These are phyloP conservation scores for Dichotomocladium elegans DNA, from an alignment of 371 early-diverging fungal species.

Conservation along the genomic window DNA sequence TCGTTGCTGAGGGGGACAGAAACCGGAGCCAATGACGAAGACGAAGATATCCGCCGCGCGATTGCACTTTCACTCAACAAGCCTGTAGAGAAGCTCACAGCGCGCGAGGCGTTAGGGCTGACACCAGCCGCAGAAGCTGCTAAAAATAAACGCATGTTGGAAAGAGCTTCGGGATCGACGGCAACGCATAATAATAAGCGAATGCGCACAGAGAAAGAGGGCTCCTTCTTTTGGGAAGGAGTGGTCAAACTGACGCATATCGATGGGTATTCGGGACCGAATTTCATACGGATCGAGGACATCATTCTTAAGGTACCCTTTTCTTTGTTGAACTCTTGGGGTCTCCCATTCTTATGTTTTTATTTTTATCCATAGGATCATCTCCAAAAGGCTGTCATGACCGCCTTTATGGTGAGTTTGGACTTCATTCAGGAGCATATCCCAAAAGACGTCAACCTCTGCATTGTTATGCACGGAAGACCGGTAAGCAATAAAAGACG, in stretches of 20 bases:
- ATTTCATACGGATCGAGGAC: slow-evolving; percentile 29
- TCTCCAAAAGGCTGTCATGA: slow-evolving; percentile 34
- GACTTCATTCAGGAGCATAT: slow-evolving; percentile 40
- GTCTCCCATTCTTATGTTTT: too few relatives aligned
- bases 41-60: slow-evolving; percentile 23
- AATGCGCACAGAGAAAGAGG: not conserved
- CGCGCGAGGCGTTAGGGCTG: slow-evolving; percentile 26
- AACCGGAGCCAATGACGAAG: slow-evolving; percentile 8
- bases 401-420: slow-evolving; percentile 38
- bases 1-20: too few relatives aligned
- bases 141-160: slow-evolving; percentile 6
- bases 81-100: slow-evolving; percentile 32
- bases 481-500: slow-evolving; percentile 23
- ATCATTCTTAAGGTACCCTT: slow-evolving; percentile 30
- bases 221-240: slow-evolving; percentile 28
- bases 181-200: slow-evolving; percentile 17
- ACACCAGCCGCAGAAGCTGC: not conserved
- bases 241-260: slow-evolving; percentile 37
- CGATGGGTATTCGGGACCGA: slow-evolving; percentile 27
- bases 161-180: slow-evolving; percentile 9
- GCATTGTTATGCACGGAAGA: slow-evolving; percentile 37
- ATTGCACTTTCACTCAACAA: slow-evolving; percentile 42
- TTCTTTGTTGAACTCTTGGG: not conserved
- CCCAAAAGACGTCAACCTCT: slow-evolving; percentile 29
- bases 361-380: not conserved